Evolutionary conservation across 2,329 filamentous ascomycete species (phyloP).

Genomic region (Xylariaceae sp.): DNA sequence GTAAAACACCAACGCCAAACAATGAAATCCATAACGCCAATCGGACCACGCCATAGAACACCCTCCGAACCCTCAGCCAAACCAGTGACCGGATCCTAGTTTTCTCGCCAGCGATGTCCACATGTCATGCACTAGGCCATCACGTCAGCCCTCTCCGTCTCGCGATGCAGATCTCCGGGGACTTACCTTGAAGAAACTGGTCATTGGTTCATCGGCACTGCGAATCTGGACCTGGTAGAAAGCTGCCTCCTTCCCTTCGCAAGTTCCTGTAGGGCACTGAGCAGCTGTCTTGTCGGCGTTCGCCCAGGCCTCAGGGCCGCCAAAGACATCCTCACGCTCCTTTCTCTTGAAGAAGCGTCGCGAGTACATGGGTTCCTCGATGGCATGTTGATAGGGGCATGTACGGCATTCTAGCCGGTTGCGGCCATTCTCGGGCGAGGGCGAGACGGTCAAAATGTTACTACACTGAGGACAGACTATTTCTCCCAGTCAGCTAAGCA

Average conservation of each 20-base stretch:
- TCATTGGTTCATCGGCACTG: constrained; percentile 98
- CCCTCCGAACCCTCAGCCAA: not conserved
- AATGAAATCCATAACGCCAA: constrained; percentile 11
- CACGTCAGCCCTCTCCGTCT: constrained; percentile 17
- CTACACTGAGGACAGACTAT: constrained; percentile 74
- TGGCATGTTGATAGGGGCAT: constrained; percentile 85
- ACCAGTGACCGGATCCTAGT: constrained; percentile 34
- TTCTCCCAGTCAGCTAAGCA: constrained; percentile 5
- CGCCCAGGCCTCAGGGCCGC: constrained; percentile 81
- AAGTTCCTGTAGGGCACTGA: constrained; percentile 76
- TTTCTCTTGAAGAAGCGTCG: constrained; percentile 83
- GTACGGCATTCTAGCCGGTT: constrained; percentile 95
- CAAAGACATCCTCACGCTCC: constrained; percentile 84
- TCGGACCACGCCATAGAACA: not conserved
- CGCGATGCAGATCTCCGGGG: not conserved
- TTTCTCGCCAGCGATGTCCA: constrained; percentile 61
- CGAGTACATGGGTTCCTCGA: constrained; percentile 71
- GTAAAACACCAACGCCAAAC: constrained; percentile 1
- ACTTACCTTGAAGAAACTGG: constrained; percentile 80
- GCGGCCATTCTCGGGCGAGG: constrained; percentile 44
- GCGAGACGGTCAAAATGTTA: constrained; percentile 74
- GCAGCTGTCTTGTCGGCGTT: constrained; percentile 81
- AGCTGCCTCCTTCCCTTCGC: constrained; percentile 78
- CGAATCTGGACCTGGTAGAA: constrained; percentile 98
- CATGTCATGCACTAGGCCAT: constrained; percentile 58